Evolutionary conservation across 805 yeast species (phyloP).

Genomic region (Pichia sporocuriosa): DNA sequence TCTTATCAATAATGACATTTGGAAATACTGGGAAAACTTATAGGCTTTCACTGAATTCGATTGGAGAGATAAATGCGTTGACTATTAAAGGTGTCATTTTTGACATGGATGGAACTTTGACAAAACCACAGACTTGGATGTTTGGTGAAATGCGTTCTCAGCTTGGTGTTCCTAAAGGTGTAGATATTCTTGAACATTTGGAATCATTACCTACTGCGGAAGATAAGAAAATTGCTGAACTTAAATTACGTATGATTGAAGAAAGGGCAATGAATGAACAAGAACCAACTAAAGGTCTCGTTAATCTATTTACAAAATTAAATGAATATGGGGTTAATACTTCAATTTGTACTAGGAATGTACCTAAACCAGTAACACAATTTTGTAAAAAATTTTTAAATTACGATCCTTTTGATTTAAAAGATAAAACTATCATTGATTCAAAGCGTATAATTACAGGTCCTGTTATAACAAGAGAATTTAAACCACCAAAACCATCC

Average conservation of each 20-base stretch:
- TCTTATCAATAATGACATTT: background rate
- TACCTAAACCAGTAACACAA: conserved; percentile 46
- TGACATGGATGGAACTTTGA: conserved; percentile 78
- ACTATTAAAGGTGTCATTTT: conserved; percentile 47
- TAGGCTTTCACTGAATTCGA: background rate
- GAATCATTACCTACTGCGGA: conserved; percentile 23
- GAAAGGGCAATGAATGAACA: conserved; percentile 55
- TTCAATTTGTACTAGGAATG: conserved; percentile 60
- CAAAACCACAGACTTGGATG: conserved; percentile 50
- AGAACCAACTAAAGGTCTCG: conserved; percentile 44
- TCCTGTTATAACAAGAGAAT: conserved; percentile 56
- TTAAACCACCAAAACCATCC: conserved; percentile 62
- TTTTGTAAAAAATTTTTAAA: conserved; percentile 39
- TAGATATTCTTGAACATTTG: conserved; percentile 51
- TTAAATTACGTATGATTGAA: conserved; percentile 46
- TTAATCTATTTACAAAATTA: conserved; percentile 31
- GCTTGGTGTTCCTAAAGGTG: conserved; percentile 28
- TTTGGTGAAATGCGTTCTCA: conserved; percentile 52
- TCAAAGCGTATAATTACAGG: conserved; percentile 19
- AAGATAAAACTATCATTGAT: too few species aligned
- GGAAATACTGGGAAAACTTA: background rate
- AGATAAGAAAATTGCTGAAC: conserved; percentile 38
- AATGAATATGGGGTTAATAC: conserved; percentile 31
- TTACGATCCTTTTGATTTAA: conserved; percentile 25
- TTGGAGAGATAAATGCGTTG: background rate